These are phyloP conservation scores for Ascodesmis nigricans DNA, from an alignment of 495 filamentous ascomycete genomes.

Conservation along the genomic window DNA sequence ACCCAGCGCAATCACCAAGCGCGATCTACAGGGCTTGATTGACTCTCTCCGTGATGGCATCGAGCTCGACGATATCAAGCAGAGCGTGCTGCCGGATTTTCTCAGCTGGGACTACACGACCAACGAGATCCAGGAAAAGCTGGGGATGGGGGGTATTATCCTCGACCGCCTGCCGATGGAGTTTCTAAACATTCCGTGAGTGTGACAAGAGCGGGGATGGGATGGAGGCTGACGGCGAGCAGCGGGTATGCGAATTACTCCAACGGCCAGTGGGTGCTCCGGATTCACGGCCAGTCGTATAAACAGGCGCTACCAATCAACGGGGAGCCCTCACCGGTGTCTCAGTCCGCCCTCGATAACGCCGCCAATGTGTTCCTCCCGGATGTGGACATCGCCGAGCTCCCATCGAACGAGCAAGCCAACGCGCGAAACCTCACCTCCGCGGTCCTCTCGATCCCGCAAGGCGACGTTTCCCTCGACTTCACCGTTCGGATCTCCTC, in stretches of 20 bases:
- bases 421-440: slow-evolving; percentile 54
- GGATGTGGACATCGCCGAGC: slow-evolving; percentile 33
- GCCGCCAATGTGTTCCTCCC: slow-evolving; percentile 50
- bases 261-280: slow-evolving; percentile 49
- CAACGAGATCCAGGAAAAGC: slow-evolving; percentile 24
- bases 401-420: slow-evolving; percentile 34
- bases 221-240: too few species aligned
- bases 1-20: too few species aligned
- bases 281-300: slow-evolving; percentile 59
- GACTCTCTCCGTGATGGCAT: slow-evolving; percentile 3
- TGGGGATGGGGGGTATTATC: slow-evolving; percentile 35
- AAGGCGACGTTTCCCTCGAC: slow-evolving; percentile 36
- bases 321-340: slow-evolving; percentile 22
- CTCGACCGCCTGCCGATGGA: slow-evolving; percentile 41
- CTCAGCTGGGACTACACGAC: slow-evolving; percentile 8
- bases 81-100: slow-evolving; percentile 16
- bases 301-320: slow-evolving; percentile 36
- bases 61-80: slow-evolving; percentile 12
- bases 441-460: slow-evolving; percentile 49
- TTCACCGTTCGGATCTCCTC: slow-evolving; percentile 30
- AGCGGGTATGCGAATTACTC: slow-evolving; percentile 68
- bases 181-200: slow-evolving; percentile 45
- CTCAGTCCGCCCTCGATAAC: slow-evolving; percentile 35
- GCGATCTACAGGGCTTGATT: too few species aligned
- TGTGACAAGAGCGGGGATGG: slow-evolving; percentile 2